Base-by-base conservation (phyloP, 78 protist genomes). In the Neovahlkampfia damariscottae region DNA sequence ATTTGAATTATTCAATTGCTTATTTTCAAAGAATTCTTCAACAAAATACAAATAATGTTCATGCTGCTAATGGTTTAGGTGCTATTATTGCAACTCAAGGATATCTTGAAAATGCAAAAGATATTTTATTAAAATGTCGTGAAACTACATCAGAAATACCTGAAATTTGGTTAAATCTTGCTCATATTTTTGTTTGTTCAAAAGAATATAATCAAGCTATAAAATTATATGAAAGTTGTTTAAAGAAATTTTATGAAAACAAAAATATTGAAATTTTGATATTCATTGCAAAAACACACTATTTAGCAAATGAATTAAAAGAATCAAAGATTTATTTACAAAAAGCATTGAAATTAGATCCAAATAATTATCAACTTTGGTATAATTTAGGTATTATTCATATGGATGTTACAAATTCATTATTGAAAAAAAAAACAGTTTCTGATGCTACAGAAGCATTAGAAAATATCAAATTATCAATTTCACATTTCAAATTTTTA, bases 61-160 rank as follows among this genome's bases (percentile, higher is more conserved):
- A 79, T 8, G 92, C 92, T 2, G 92, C 92, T 34, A 82, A 82
- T 40, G 92, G 92, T 8, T 19, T 88, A 6, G 92, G 90, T 69
- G 79, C 81, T 41, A 77, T 87, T 6, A 38, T 77, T n/a, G 90
- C 82, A 2, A 78, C 40, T 3, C 71, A 76, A 31, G 89, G 89
- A 10, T 40, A 83, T 36, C 8, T 80, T 5, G 9, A 3, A 9
- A 66, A 77, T 3, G 86, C 87, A 0, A 19, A 50, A 8, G 84
- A 86, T 3, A 87, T 86, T 32, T 87, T 87, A 70, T 27, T 80
- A 2, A 72, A 83, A 39, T 67, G 84, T 2, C 67, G 85, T 19
- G 90, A 85, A 1, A 70, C 84, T 3, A n/a, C 19, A 50, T 50
- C 62, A n/a, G 73, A 19, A 8, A 4, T 3, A 36, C 78, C 78